Evolutionary conservation across 2,329 filamentous ascomycete genomes (phyloP), one percentile per base, ranked within the genome.

Genomic region (Verticillium nubilum): DNA sequence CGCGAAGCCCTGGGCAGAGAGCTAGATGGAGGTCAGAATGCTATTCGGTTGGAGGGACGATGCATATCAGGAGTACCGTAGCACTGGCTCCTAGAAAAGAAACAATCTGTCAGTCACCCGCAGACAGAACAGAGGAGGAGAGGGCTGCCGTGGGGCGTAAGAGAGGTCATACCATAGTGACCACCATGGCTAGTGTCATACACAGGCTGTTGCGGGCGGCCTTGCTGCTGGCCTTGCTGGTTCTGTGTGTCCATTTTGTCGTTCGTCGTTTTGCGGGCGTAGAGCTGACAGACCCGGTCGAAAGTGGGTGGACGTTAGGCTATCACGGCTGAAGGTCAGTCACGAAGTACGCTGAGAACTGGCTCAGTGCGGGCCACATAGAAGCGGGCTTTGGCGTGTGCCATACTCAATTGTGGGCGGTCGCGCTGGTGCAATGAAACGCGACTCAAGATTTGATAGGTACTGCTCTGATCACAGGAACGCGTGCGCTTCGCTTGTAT

Each of bases 1-100:
- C 54, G 92, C 91, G 74, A 91, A 95, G 60, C 92, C 92, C 77
- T 92, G 88, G 52, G 88, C 86, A 55, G 93, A 91, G 67, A 97
- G 88, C 90, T 95, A 74, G 25, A 55, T 15, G 13, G 35, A 10
- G 13, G 47, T 53, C 9, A 23, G 29, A 28, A 31, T 61, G 27
- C 61, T 59, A 60, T 6, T 15, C 25, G n/a, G n/a, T n/a, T n/a
- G n/a, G n/a, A n/a, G n/a, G n/a, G n/a, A n/a, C n/a, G n/a, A n/a
- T n/a, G n/a, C n/a, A n/a, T n/a, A n/a, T n/a, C n/a, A 9, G 27
- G 63, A 83, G 68, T 86, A 90, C 87, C 73, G 83, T 77, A 68
- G 86, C 86, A 68, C 86, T 88, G 65, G 88, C 88, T 71, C 87
- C 87, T 90, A n/a, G 54, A 57, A 26, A 65, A 67, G 53, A 69